Evolutionary conservation across 2,329 filamentous ascomycete species (phyloP), one percentile per base, ranked within the genome.

Genomic region (Cordyceps farinosa): DNA sequence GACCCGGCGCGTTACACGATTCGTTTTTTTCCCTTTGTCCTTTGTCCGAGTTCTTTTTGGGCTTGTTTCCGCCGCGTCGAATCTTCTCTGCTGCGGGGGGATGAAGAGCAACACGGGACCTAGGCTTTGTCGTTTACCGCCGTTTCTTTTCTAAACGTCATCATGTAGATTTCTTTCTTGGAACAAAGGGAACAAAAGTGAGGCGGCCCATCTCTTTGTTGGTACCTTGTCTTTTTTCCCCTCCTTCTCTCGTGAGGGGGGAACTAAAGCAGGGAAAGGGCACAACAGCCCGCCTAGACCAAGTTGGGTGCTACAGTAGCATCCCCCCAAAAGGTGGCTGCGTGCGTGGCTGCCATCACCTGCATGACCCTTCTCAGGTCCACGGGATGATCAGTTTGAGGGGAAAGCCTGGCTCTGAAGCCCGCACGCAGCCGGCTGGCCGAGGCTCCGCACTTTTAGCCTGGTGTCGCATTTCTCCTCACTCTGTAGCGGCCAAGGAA

Each of bases 281-380:
- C 17, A 36, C 45, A 52, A 22, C 30, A 52, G 47, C 44, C 27
- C 27, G 50, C 30, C 30, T 52, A 40, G 54, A 56, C 40, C 54
- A 36, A 55, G 9, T 29, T 11, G 34, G 27, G 22, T 42, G 52
- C 36, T 59, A 50, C 56, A 30, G 45, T 51, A 52, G 47, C 29
- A 48, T 38, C 47, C 44, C 36, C 47, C 2, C 22, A 22, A 22
- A 22, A n/a, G 58, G 27, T 60, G 57, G 57, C 47, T 44, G 53
- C 53, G 53, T 56, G 53, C 53, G 53, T 56, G 53, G 53, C 40
- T 45, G 53, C 47, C 58, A 61, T 61, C 38, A 54, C 58, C 58
- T 61, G 58, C 58, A 61, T 61, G 22, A 45, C 34, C 13, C n/a
- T 17, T 51, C n/a, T 56, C 44, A 47, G 54, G 42, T 47, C 54